Percentiles rank a stretch among this genome's conserved stretches.
Evolutionary conservation across 2,329 filamentous ascomycete genomes (phyloP).

Genomic region (Tolypocladium amazonense): DNA sequence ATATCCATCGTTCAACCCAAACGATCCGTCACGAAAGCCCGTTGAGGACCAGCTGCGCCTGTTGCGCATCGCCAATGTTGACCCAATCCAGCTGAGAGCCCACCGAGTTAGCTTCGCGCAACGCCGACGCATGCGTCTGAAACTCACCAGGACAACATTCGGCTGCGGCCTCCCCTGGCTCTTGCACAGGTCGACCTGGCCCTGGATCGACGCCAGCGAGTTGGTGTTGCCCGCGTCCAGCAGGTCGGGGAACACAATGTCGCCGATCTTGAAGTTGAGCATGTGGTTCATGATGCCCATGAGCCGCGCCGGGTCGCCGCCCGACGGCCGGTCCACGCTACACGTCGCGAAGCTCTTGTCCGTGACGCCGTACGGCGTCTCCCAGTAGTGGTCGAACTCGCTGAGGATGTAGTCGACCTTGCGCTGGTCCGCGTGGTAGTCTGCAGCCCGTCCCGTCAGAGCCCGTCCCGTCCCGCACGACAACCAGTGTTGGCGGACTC

Average conservation of each 20-base stretch:
- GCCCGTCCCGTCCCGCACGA: not conserved
- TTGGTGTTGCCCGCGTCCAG: slow-evolving; percentile 20
- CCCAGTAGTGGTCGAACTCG: slow-evolving; percentile 58
- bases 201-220: slow-evolving; percentile 18
- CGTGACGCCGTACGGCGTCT: slow-evolving; percentile 59
- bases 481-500: too few relatives aligned
- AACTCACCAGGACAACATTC: slow-evolving; percentile 25
- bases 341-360: slow-evolving; percentile 52
- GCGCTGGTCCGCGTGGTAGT: slow-evolving; percentile 42
- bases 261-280: slow-evolving; percentile 17
- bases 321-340: slow-evolving; percentile 48
- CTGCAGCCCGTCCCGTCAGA: slow-evolving; percentile 25
- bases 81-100: slow-evolving; percentile 31
- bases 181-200: slow-evolving; percentile 17
- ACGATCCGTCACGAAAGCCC: slow-evolving; percentile 13
- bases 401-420: slow-evolving; percentile 52
- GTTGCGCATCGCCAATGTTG: slow-evolving; percentile 26
- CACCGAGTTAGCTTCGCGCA: slow-evolving; percentile 5
- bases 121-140: not conserved
- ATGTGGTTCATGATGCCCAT: slow-evolving; percentile 35
- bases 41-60: slow-evolving; percentile 26
- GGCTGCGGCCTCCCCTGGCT: slow-evolving; percentile 13
- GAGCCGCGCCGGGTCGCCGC: slow-evolving; percentile 23
- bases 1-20: not conserved
- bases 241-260: slow-evolving; percentile 24